A percentile compares a stretch with the other conserved stretches of the same genome.
These are phyloP conservation scores for Aspergillus cejpii DNA, from an alignment of 2,329 filamentous ascomycete genomes.

Conservation along the genomic window DNA sequence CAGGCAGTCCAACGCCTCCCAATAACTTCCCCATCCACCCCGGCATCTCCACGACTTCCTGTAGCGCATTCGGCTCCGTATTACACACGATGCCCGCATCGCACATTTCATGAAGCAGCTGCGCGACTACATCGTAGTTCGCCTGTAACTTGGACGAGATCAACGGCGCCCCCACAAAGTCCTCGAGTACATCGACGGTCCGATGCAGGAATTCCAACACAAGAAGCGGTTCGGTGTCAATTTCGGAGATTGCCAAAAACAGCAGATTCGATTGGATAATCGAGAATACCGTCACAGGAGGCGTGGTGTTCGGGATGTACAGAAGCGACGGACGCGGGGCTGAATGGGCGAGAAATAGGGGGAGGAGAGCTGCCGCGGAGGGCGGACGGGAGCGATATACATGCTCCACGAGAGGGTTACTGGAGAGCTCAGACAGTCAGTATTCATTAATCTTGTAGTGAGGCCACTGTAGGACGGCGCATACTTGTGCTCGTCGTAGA, in stretches of 20 bases:
- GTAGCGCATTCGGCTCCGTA: constrained; percentile 85
- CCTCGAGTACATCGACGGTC: constrained; percentile 84
- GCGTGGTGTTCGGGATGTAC: constrained; percentile 73
- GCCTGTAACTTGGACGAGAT: constrained; percentile 78
- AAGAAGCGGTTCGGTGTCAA: constrained; percentile 80
- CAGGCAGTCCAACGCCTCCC: constrained; percentile 76
- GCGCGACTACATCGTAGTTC: constrained; percentile 88
- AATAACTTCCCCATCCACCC: constrained; percentile 83
- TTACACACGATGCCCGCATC: constrained; percentile 84
- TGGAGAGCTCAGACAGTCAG: constrained; percentile 37
- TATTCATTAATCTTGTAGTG: constrained; percentile 1
- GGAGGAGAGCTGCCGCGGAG: constrained; percentile 66
- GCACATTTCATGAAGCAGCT: constrained; percentile 92
- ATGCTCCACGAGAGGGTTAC: constrained; percentile 79
- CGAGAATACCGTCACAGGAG: constrained; percentile 82
- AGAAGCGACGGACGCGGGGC: constrained; percentile 76
- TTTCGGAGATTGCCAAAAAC: constrained; percentile 75
- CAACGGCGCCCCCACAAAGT: constrained; percentile 84
- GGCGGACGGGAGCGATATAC: constrained; percentile 78
- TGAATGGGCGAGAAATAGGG: constrained; percentile 78
- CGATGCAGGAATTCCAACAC: constrained; percentile 93
- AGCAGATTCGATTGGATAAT: constrained; percentile 80
- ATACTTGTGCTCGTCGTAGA: constrained; percentile 93
- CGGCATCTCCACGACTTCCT: constrained; percentile 87
- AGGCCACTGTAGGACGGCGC: constrained; percentile 20